Conservation (phyloP, 2,329 filamentous ascomycete genomes). For the Pseudogymnoascus sp. region DNA sequence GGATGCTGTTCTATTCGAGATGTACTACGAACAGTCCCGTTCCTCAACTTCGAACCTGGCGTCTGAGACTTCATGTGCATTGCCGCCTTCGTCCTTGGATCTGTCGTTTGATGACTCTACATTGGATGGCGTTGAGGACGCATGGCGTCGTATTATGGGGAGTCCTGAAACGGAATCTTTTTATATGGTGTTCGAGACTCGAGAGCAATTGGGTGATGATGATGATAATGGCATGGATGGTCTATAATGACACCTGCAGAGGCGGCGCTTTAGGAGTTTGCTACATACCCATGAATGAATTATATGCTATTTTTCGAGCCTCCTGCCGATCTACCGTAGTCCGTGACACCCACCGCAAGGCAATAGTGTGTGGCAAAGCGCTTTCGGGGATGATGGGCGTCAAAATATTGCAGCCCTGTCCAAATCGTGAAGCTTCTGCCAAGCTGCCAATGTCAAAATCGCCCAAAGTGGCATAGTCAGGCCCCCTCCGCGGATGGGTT, state of each 20-base stretch:
- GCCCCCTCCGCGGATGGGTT: not conserved
- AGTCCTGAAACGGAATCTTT: conserved; percentile 36
- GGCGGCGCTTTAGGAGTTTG: not conserved
- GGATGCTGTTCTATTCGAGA: conserved; percentile 37
- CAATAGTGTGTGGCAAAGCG: not conserved
- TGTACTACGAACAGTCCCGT: conserved; percentile 48
- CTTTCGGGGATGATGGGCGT: conserved; percentile 7
- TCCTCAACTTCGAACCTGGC: conserved; percentile 23
- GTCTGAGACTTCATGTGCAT: conserved; percentile 40
- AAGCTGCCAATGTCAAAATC: not conserved
- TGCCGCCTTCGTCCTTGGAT: conserved; percentile 54
- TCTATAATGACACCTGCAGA: not conserved
- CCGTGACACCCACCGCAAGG: conserved; percentile 3
- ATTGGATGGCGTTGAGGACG: conserved; percentile 57
- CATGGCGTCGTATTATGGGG: conserved; percentile 56
- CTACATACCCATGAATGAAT: conserved; percentile 8
- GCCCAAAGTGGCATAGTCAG: not conserved
- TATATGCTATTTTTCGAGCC: conserved; percentile 2
- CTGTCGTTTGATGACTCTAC: conserved; percentile 67
- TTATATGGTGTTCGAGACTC: conserved; percentile 75
- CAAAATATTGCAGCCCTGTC: not conserved
- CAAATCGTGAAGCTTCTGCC: conserved; percentile 5
- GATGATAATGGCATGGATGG: conserved; percentile 37
- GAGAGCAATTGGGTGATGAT: conserved; percentile 54
- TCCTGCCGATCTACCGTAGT: not conserved